Evolutionary conservation across 2,329 filamentous ascomycete species (phyloP).

Genomic region (Rhinocladiella similis): DNA sequence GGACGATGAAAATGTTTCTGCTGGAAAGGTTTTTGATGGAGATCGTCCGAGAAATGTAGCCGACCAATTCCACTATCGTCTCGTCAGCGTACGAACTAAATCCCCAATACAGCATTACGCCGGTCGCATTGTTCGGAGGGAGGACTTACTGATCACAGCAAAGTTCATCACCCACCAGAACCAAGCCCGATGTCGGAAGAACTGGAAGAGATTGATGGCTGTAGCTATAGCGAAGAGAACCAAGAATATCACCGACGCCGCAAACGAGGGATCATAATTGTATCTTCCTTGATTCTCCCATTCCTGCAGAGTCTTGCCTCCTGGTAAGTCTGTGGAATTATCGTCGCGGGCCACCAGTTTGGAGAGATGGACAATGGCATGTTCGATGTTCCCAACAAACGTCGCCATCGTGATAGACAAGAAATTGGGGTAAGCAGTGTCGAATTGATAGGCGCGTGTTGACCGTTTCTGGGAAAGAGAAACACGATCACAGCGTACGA

Average conservation of each 20-base stretch:
- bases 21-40: conserved; percentile 18
- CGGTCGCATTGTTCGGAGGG: background rate
- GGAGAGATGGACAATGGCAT: background rate
- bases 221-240: conserved; percentile 34
- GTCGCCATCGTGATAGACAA: background rate
- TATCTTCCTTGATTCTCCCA: conserved; percentile 28
- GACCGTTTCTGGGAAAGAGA: too few species aligned
- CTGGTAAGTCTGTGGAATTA: background rate
- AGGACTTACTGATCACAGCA: conserved; percentile 37
- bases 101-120: background rate
- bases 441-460: too few species aligned
- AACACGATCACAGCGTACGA: background rate
- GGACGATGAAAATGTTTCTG: conserved; percentile 30
- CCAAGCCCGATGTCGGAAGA: conserved; percentile 36
- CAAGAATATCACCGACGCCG: conserved; percentile 37
- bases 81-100: background rate
- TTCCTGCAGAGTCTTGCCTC: conserved; percentile 14
- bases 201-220: conserved; percentile 34
- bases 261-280: conserved; percentile 40
- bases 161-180: conserved; percentile 50
- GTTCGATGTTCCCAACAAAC: background rate
- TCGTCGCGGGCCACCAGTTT: conserved; percentile 3
- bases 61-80: conserved; percentile 37
- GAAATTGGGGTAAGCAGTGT: background rate
- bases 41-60: conserved; percentile 38